Percentiles rank a stretch among this genome's conserved stretches.
Conservation (phyloP, 2,329 filamentous ascomycete genomes). For the Fusarium camptoceras region DNA sequence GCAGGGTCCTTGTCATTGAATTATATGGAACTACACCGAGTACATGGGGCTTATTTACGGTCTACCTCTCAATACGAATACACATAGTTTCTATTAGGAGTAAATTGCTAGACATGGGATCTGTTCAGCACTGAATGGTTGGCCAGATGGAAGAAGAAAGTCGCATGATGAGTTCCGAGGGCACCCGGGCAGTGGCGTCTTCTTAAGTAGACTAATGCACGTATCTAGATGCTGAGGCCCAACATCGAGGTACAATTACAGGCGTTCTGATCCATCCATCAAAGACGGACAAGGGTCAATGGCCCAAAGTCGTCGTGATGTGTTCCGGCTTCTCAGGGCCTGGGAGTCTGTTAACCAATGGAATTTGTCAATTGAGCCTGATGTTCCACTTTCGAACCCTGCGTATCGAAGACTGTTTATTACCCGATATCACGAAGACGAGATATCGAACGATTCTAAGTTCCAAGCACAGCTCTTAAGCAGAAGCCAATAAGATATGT, state of each 20-base stretch:
- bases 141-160: slow-evolving; percentile 36
- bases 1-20: slow-evolving; percentile 7
- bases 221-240: neutral
- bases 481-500: neutral
- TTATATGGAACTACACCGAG: neutral
- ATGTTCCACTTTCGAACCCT: slow-evolving; percentile 17
- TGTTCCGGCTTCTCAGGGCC: slow-evolving; percentile 28
- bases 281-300: slow-evolving; percentile 2
- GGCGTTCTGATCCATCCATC: neutral
- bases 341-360: slow-evolving; percentile 32
- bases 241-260: neutral
- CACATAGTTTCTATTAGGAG: neutral
- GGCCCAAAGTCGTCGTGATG: slow-evolving; percentile 4
- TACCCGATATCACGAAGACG: slow-evolving; percentile 29
- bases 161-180: slow-evolving; percentile 45
- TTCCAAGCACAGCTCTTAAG: slow-evolving; percentile 13
- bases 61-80: slow-evolving; percentile 26
- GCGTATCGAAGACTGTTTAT: slow-evolving; percentile 12
- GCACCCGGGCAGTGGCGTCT: slow-evolving; percentile 18
- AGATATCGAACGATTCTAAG: slow-evolving; percentile 33
- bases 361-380: neutral
- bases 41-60: neutral
- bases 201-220: neutral
- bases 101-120: slow-evolving; percentile 4
- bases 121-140: slow-evolving; percentile 36